Base-by-base conservation (phyloP, 169 alveolate species). In the Neospora caninum region DNA sequence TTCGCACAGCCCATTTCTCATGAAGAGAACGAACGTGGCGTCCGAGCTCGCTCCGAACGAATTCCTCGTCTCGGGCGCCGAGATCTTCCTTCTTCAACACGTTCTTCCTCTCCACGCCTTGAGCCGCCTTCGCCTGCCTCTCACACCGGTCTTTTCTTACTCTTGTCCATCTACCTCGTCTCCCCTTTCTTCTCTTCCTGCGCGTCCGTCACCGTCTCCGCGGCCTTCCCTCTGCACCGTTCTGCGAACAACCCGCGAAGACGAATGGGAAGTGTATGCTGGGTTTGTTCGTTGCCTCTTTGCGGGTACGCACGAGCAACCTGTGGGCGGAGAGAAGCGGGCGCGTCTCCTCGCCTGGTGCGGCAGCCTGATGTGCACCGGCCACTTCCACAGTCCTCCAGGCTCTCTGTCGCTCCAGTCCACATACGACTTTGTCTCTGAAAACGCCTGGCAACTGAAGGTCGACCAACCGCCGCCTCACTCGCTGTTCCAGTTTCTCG, bases 331-430 rank as follows among this genome's bases (percentile, higher is more conserved):
- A 27, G n/a, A 64, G n/a, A 64, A 64, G 25, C 7, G 73, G 7
- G 73, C 73, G 25, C 25, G 27, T n/a, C 42, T 13, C 9, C 16
- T 73, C 42, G 84, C 42, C 9, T 73, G 43, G 49, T 73, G 39
- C 25, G 84, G 49, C 27, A 9, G 39, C 43, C 84, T 31, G 39
- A 18, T 36, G 84, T 73, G 43, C 84, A n/a, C 31, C 45, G 7
- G 39, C n/a, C 84, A 34, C 84, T n/a, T 73, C 84, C 84, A 41
- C 42, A 73, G 49, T n/a, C 42, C 84, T 31, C 84, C 84, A n/a
- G 39, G n/a, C 16, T 13, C 84, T 73, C 45, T 36, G 43, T 36
- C 42, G 84, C 84, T 73, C 7, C 84, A 73, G 84, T 73, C 84
- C 27, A 9, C n/a, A 27, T 73, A 73, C 42, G 84, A 73, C 84